Evolutionary conservation across 805 yeast species (phyloP).

Genomic region (Yarrowia osloensis): DNA sequence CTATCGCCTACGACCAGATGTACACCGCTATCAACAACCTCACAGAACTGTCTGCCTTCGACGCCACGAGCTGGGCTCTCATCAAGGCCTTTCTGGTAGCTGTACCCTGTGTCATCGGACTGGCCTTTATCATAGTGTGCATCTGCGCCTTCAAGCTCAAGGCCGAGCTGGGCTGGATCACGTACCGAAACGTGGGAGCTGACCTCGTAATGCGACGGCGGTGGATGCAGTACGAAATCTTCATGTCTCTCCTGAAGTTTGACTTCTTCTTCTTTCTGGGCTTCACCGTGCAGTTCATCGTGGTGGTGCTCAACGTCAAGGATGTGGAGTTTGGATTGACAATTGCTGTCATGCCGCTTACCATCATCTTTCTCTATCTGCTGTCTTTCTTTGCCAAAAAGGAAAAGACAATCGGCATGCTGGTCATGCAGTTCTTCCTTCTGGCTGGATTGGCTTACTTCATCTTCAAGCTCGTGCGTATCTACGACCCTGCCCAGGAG

Average conservation of each 20-base stretch:
- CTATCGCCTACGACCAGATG: constrained; percentile 50
- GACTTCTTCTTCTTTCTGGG: constrained; percentile 54
- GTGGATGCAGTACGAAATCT: constrained; percentile 44
- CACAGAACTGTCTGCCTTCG: constrained; percentile 32
- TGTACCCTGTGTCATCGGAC: constrained; percentile 47
- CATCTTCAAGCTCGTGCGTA: constrained; percentile 50
- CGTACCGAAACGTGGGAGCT: constrained; percentile 54
- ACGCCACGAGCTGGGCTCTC: constrained; percentile 33
- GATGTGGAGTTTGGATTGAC: constrained; percentile 52
- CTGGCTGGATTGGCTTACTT: constrained; percentile 50
- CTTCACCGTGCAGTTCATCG: constrained; percentile 53
- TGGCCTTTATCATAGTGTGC: constrained; percentile 43
- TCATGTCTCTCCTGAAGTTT: constrained; percentile 45
- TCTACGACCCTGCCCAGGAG: constrained; percentile 46
- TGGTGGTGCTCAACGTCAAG: constrained; percentile 47
- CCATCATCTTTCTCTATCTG: constrained; percentile 45
- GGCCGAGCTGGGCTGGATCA: constrained; percentile 50
- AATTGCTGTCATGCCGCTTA: constrained; percentile 49
- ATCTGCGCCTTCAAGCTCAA: constrained; percentile 44
- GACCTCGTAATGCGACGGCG: constrained; percentile 46
- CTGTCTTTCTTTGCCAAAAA: constrained; percentile 46
- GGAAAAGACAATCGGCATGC: constrained; percentile 43
- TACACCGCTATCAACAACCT: constrained; percentile 38
- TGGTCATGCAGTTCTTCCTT: constrained; percentile 42
- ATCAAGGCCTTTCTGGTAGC: constrained; percentile 48